Evolutionary conservation across 148 eudicot genomes (phyloP).

Genomic region (Vaccinium macrocarpon): DNA sequence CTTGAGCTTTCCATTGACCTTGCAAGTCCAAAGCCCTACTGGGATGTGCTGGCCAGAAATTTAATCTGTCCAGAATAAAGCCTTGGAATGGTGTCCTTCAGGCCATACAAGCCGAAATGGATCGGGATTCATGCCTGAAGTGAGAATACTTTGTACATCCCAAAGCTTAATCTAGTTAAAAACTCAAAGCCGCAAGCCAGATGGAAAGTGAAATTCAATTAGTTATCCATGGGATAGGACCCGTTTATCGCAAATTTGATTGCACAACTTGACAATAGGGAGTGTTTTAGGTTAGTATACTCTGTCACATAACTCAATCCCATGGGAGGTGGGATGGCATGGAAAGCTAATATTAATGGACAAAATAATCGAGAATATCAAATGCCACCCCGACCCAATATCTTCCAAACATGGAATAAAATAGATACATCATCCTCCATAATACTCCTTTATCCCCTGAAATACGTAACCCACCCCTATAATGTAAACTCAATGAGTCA

Average conservation of each 20-base stretch:
- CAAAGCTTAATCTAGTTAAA: neutral
- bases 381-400: neutral
- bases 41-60: neutral
- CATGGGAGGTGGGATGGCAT: neutral
- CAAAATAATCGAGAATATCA: neutral
- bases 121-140: neutral
- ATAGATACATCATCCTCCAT: neutral
- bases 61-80: neutral
- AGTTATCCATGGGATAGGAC: neutral
- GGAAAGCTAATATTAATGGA: neutral
- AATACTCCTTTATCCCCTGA: neutral
- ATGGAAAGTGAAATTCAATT: neutral
- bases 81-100: neutral
- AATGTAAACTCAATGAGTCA: neutral
- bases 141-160: neutral
- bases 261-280: neutral
- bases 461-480: neutral
- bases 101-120: neutral
- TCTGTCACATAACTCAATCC: neutral
- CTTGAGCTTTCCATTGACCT: neutral
- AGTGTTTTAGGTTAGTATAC: neutral
- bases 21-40: neutral
- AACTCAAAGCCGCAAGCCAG: neutral
- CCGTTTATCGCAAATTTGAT: neutral
- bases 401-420: neutral